phyloP scores from a whole-genome alignment of 352 stramenopile genomes.

The Phytophthora pinifolia region DNA sequence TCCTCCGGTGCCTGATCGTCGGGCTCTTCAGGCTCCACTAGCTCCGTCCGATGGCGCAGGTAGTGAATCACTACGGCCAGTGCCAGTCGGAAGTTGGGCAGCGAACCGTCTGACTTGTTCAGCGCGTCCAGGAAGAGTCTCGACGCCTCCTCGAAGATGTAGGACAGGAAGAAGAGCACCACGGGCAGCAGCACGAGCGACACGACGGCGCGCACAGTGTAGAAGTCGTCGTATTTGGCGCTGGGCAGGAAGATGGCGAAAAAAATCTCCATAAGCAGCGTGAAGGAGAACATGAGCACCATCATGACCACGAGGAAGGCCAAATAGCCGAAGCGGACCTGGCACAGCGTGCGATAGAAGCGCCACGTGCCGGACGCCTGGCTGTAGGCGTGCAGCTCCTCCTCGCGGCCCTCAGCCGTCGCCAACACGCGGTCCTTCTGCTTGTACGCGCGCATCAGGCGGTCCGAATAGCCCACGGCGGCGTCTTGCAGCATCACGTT shows the following conservation, averaged over 20 bases:
- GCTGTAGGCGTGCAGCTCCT: conserved; percentile 61
- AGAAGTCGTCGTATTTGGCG: conserved; percentile 71
- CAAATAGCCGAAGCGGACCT: conserved; percentile 78
- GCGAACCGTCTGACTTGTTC: conserved; percentile 65
- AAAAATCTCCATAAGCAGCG: conserved; percentile 85
- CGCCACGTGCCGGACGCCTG: conserved; percentile 46
- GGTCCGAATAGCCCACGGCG: conserved; percentile 25
- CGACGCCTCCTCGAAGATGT: conserved; percentile 74
- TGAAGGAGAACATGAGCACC: conserved; percentile 86
- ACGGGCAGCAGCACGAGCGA: conserved; percentile 61
- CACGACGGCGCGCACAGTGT: conserved; percentile 53
- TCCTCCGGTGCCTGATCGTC: conserved; percentile 14
- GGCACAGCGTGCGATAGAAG: conserved; percentile 73
- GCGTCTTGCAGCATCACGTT: conserved; percentile 27
- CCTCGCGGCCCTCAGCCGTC: conserved; percentile 48
- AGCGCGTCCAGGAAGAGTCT: conserved; percentile 74
- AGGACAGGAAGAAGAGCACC: conserved; percentile 76
- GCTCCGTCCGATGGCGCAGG: conserved; percentile 63
- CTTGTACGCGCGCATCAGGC: conserved; percentile 27
- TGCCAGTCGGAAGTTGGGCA: conserved; percentile 79
- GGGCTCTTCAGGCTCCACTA: conserved; percentile 29
- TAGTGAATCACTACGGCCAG: conserved; percentile 81
- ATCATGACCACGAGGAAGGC: conserved; percentile 84
- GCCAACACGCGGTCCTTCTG: conserved; percentile 45
- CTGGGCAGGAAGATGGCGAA: conserved; percentile 83